These are phyloP conservation scores for Leptomonas pyrrhocoris DNA, from an alignment of 208 protist species.

Conservation along the genomic window DNA sequence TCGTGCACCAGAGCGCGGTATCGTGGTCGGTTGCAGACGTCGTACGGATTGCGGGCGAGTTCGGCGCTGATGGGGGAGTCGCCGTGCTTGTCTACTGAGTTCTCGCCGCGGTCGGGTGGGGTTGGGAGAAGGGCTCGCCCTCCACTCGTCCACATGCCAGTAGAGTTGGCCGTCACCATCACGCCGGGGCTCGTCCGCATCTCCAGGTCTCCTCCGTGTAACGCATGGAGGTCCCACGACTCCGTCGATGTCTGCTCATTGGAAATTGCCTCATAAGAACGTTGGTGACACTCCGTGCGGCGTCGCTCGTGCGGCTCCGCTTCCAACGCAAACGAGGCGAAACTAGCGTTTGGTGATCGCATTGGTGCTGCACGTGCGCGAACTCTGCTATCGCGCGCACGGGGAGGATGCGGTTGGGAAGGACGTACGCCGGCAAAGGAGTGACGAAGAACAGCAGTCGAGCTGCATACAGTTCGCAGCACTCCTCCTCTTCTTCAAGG, in stretches of 20 bases:
- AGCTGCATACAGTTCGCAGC: too few relatives aligned
- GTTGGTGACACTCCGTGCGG: neutral
- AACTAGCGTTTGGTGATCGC: too few relatives aligned
- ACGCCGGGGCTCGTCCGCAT: neutral
- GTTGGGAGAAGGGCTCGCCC: neutral
- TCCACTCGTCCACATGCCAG: neutral
- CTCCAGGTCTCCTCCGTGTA: neutral
- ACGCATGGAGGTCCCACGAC: neutral
- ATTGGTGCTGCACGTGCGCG: too few relatives aligned
- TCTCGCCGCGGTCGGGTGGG: neutral
- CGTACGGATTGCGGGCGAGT: slow-evolving; percentile 9
- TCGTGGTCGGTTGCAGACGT: slow-evolving; percentile 13
- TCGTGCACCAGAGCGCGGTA: neutral
- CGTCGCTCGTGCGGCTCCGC: too few relatives aligned
- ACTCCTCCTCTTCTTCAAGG: too few relatives aligned
- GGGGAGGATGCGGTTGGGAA: too few relatives aligned
- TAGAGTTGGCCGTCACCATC: neutral
- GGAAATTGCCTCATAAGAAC: neutral
- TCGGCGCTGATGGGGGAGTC: neutral
- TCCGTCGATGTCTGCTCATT: neutral
- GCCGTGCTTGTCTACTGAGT: neutral
- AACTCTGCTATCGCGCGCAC: too few relatives aligned
- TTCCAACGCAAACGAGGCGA: too few relatives aligned
- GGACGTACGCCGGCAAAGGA: too few relatives aligned
- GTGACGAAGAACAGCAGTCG: too few relatives aligned